Conservation (phyloP, 805 yeast genomes). For the Kazachstania martiniae region DNA sequence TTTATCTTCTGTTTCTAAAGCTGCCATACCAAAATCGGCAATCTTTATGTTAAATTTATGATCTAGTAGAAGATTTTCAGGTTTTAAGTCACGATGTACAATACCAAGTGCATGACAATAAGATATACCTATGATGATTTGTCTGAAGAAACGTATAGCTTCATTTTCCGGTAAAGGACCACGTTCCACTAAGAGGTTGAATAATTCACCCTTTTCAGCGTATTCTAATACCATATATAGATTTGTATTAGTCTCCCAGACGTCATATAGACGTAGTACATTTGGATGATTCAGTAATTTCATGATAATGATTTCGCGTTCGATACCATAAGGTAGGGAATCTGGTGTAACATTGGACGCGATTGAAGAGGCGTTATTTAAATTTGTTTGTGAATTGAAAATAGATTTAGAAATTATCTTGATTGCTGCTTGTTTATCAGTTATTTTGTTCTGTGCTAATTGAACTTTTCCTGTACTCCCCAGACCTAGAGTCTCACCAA, state of each 20-base stretch:
- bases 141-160: conserved; percentile 82
- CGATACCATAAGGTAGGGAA: conserved; percentile 72
- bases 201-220: conserved; percentile 94
- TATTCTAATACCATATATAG: conserved; percentile 84
- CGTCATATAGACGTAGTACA: conserved; percentile 70
- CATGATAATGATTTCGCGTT: conserved; percentile 79
- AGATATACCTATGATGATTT: conserved; percentile 70
- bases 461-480: conserved; percentile 97
- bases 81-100: conserved; percentile 81
- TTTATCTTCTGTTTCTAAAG: conserved; percentile 72
- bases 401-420: conserved; percentile 87
- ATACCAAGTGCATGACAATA: conserved; percentile 81
- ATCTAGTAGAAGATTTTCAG: conserved; percentile 72
- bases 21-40: conserved; percentile 99
- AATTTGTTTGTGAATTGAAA: conserved; percentile 27
- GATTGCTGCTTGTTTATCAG: conserved; percentile 90
- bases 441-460: conserved; percentile 73
- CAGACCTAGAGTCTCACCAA: conserved; percentile 87
- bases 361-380: background rate
- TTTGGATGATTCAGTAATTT: conserved; percentile 69
- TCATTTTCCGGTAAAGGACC: conserved; percentile 85
- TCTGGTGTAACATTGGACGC: conserved; percentile 30
- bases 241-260: conserved; percentile 79
- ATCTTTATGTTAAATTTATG: conserved; percentile 81
- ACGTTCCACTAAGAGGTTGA: conserved; percentile 79